A percentile compares a stretch with the other conserved stretches of the same genome.
Conservation (phyloP, 805 yeast species). For the Candida patagonica region DNA sequence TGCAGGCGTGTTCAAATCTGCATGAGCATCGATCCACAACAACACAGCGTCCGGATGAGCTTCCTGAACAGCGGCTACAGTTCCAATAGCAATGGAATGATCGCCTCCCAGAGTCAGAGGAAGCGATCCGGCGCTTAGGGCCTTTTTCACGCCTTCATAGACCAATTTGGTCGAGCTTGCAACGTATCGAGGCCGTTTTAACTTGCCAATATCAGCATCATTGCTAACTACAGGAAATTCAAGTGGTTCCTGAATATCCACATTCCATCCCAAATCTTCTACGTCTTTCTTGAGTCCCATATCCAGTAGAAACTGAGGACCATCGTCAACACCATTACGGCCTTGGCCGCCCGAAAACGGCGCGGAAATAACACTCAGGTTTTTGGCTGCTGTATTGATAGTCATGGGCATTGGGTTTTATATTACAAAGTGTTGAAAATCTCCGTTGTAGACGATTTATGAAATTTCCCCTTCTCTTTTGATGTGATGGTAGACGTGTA, state of each 20-base stretch:
- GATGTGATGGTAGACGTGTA: no score
- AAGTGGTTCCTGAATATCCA: conserved; percentile 32
- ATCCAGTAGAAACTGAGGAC: conserved; percentile 73
- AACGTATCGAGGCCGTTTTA: conserved; percentile 72
- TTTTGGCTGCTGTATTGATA: conserved; percentile 1
- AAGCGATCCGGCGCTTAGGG: conserved; percentile 43
- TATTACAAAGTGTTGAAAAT: neutral
- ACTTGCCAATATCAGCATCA: conserved; percentile 45
- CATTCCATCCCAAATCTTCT: conserved; percentile 63
- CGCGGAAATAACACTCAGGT: conserved; percentile 62
- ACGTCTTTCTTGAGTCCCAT: conserved; percentile 62
- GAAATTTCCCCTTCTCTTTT: no score
- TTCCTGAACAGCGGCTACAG: conserved; percentile 73
- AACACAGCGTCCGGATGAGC: conserved; percentile 81
- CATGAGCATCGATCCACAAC: conserved; percentile 97
- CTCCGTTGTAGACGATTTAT: no score
- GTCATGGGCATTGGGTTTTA: neutral
- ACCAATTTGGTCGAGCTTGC: conserved; percentile 60
- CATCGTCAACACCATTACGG: conserved; percentile 85
- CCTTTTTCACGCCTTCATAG: conserved; percentile 47
- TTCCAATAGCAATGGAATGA: conserved; percentile 92
- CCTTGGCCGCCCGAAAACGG: conserved; percentile 97
- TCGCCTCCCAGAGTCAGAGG: conserved; percentile 94
- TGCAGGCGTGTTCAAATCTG: conserved; percentile 85
- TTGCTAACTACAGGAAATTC: conserved; percentile 28